Percentiles rank a stretch among this genome's conserved stretches.
These are phyloP conservation scores for Fusarium sp. DNA, from an alignment of 2,329 filamentous ascomycete genomes.

Conservation along the genomic window DNA sequence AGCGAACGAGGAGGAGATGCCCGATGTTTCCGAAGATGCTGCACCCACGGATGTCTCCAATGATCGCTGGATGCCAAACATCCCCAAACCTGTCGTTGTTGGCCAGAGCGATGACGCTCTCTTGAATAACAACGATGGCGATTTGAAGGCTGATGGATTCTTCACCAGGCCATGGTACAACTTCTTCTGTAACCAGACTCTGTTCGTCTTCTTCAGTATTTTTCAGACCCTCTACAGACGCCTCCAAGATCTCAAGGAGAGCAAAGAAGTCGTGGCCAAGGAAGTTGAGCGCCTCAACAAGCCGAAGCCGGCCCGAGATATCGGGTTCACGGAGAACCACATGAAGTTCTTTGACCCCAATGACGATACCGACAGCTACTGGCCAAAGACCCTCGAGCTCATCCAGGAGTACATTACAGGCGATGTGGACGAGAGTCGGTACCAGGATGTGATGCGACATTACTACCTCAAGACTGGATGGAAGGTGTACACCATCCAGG, in stretches of 20 bases:
- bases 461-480: conserved; percentile 93
- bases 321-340: conserved; percentile 83
- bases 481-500: conserved; percentile 92
- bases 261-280: conserved; percentile 75
- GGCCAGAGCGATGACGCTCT: conserved; percentile 63
- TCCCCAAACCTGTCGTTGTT: conserved; percentile 65
- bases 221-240: conserved; percentile 92
- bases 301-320: conserved; percentile 81
- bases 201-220: conserved; percentile 94
- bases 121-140: conserved; percentile 64
- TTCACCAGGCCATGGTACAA: conserved; percentile 85
- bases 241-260: conserved; percentile 82
- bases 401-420: conserved; percentile 87
- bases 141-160: conserved; percentile 78
- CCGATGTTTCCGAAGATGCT: conserved; percentile 66
- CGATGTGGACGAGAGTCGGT: conserved; percentile 81
- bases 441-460: conserved; percentile 89
- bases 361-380: conserved; percentile 74
- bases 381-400: conserved; percentile 83
- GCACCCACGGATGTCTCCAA: conserved; percentile 69
- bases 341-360: conserved; percentile 78
- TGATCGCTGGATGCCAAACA: conserved; percentile 70
- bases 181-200: conserved; percentile 88
- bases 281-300: conserved; percentile 78
- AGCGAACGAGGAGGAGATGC: conserved; percentile 78